Base-by-base conservation (phyloP, 208 protist genomes). In the Porcisia hertigi region DNA sequence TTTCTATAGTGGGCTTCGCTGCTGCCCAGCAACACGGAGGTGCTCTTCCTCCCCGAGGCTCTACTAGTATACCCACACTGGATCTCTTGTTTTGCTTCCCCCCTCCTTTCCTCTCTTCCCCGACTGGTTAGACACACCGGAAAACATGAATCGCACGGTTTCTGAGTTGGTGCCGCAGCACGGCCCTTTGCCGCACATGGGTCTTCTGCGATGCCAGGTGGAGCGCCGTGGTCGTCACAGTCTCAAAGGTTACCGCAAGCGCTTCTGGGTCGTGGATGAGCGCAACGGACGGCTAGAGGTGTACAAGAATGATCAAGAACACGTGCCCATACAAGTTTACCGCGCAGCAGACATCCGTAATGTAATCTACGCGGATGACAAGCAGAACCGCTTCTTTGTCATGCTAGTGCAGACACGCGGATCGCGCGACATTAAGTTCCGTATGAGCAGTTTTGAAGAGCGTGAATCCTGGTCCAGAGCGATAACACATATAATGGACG, bases 281-380 rank as follows among this genome's bases (percentile, higher is more conserved):
- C 59, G 66, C 20, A 79, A 87, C 20, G 69, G 79, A 5, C 66
- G 83, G 52, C 76, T 97, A 11, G 89, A 94, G 76, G 75, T 96
- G 60, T 97, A 95, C 84, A 93, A 92, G 71, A 96, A 97, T 82
- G 93, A 97, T 71, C 91, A 96, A 75, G 82, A 84, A 12, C 82
- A 87, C 59, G 75, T 88, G 45, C 86, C 90, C n/a, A 76, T 81
- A 69, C 67, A 84, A 11, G 83, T 81, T 12, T 83, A 91, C 62
- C 69, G 73, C 20, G 87, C 87, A 4, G 80, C 81, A 0, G 88
- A 94, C 54, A 79, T 97, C 18, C 87, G 88, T 30, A 84, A 84
- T 52, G 91, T 97, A 2, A 77, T 90, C 55, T 93, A 90, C 73
- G 81, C 89, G 0, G 86, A 86, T n/a, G 90, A 89, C 64, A 94